Evolutionary conservation across 2,329 filamentous ascomycete genomes (phyloP), one percentile per base, ranked within the genome.

Genomic region (Acephala macrosclerotiorum): DNA sequence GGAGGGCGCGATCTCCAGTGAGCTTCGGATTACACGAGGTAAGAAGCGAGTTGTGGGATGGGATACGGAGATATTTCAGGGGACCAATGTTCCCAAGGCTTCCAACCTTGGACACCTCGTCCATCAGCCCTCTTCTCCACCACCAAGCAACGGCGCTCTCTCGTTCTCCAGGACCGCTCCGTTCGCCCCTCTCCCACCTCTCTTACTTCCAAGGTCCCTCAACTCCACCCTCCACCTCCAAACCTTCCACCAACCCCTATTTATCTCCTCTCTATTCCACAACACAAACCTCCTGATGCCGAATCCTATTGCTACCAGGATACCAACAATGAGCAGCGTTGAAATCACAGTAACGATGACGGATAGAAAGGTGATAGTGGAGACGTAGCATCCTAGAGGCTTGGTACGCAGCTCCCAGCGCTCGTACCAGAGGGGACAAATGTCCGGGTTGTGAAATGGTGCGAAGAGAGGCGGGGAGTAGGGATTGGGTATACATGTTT

Each of bases 401-500:
- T 69, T 74, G 22, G 79, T 79, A 20, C 80, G 75, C 7, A 82
- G 59, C 66, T 81, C 80, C 80, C 80, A 82, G 20, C 79, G 71
- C 73, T 83, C 82, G 6, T 79, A 79, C 79, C 79, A 81, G 66
- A 85, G 79, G 7, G 85, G 86, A 68, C 85, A 88, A 5, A 86
- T 78, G 58, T 83, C 74, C 47, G 81, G 76, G 63, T 86, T 78
- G 71, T 79, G 82, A 2, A 82, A 80, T 1, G 85, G 85, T 1
- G 84, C 84, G 18, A 87, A 76, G 35, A 84, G 72, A 0, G 80
- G 83, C 11, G 85, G 73, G 0, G 62, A 64, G 82, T 74, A 18
- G 78, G 75, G 66, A n/a, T 86, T 87, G 25, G 85, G 85, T 1
- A 87, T 81, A 72, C 85, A 88, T 0, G 82, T 81, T 75, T 81